These are phyloP conservation scores for Globisporangium takayamanum DNA, from an alignment of 352 stramenopile species.

Conservation along the genomic window DNA sequence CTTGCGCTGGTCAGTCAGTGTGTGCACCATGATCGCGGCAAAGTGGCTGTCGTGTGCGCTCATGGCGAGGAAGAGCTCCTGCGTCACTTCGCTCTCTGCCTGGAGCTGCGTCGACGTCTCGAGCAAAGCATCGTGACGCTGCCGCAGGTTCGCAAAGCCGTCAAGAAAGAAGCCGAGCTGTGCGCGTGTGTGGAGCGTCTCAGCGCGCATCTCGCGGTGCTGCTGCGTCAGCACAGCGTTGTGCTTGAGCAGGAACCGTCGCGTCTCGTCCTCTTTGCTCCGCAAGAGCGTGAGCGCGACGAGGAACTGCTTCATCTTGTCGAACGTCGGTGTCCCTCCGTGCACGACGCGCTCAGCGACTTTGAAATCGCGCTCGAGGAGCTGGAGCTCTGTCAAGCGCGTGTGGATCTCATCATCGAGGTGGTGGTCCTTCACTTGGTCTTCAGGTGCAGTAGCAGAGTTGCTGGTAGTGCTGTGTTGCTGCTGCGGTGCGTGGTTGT, in stretches of 20 bases:
- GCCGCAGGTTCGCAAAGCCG: conserved; percentile 57
- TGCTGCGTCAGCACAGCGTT: conserved; percentile 36
- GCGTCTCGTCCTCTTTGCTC: conserved; percentile 49
- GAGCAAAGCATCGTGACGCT: conserved; percentile 57
- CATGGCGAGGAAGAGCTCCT: conserved; percentile 54
- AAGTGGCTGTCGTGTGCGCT: conserved; percentile 57
- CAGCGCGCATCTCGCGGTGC: conserved; percentile 48
- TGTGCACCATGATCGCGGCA: conserved; percentile 38
- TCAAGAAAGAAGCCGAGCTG: conserved; percentile 80
- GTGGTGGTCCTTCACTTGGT: conserved; percentile 44
- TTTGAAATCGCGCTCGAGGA: conserved; percentile 58
- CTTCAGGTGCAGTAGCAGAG: conserved; percentile 6
- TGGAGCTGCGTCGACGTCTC: conserved; percentile 46
- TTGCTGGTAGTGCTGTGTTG: neutral
- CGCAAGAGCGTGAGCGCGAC: conserved; percentile 50
- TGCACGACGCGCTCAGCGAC: conserved; percentile 47
- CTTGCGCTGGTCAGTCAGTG: conserved; percentile 29
- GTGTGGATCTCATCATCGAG: conserved; percentile 46
- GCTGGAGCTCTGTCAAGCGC: conserved; percentile 32
- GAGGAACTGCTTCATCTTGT: conserved; percentile 74
- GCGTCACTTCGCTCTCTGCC: conserved; percentile 49
- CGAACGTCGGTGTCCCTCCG: conserved; percentile 48
- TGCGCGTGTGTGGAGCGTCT: conserved; percentile 50
- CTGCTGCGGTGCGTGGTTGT: neutral
- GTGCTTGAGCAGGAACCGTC: conserved; percentile 48